Evolutionary conservation across 129 eudicot species (phyloP), one percentile per base, ranked within the genome.

Genomic region (Pulicaria dysenterica): DNA sequence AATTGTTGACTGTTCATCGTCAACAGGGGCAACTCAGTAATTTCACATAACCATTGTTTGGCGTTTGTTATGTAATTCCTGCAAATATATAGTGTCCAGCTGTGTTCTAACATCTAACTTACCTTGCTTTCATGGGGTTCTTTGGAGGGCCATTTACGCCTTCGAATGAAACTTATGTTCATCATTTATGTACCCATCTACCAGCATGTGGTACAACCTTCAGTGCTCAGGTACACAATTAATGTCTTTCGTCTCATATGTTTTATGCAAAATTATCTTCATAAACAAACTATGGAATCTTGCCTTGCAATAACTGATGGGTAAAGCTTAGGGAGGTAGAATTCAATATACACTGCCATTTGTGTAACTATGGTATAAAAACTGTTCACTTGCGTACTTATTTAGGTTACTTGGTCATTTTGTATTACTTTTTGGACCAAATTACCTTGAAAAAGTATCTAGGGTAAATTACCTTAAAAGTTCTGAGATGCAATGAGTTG

Each of bases 151-250:
- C 43, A 46, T 58, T 53, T 65, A 5, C 72, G n/a, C 63, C 53
- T 19, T 69, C 7, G 13, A 39, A 39, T 49, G 45, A 41, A 42
- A 48, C 39, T 10, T 19, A 50, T 51, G 50, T 71, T 50, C 65
- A 77, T 43, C 17, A 3, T 12, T 36, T 50, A 37, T 61, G 36
- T 66, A 65, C 80, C 45, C 11, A 41, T 71, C 59, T 62, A 77
- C 72, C 66, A 40, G 62, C 72, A 70, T 37, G 45, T 51, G n/a
- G 66, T 70, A 77, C 77, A 46, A 10, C n/a, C 68, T 56, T 57
- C 34, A 76, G 37, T 59, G 68, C 48, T 45, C 9, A 47, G 67
- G 80, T 77, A 77, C 71, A 69, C 67, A 69, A n/a, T n/a, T n/a
- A n/a, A n/a, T n/a, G n/a, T n/a, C n/a, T n/a, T n/a, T n/a, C n/a